Base-by-base conservation (phyloP, 306 rosid genomes). In the Rubus parviflorus region DNA sequence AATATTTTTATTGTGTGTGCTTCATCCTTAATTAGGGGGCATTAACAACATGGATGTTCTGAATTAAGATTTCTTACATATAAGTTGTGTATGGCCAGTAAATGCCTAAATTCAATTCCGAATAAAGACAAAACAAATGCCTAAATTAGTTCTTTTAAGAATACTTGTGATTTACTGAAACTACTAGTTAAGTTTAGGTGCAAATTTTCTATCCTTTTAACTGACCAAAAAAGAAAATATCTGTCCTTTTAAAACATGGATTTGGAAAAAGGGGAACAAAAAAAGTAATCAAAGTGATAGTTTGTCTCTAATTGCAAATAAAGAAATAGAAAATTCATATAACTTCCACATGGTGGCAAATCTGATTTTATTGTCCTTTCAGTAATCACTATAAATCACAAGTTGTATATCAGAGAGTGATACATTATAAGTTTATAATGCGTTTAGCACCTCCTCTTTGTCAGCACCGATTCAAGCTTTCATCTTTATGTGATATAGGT, bases 401-500 rank as follows among this genome's bases (percentile, higher is more conserved):
- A 3, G 17, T 58, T 58, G 16, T 58, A 1, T 58, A 58, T 22
- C 5, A 1, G 15, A 25, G 15, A 43, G 1, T 68, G 56, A 23
- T 46, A 7, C 41, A 22, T 13, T 25, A 46, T 23, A 6, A 46
- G 20, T 15, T 22, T 25, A 46, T 68, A 25, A 47, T 47, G 58
- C 35, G 16, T 35, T 45, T 14, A 35, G 57, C 58, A 69, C 43
- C 23, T 15, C 4, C 19, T 40, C 16, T 54, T 42, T 57, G 40
- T 57, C 68, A 15, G 30, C 41, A 43, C 54, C 45, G 48, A 53
- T 62, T 69, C 25, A 23, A 42, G 70, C 77, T 70, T 43, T 42
- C 61, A 17, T 54, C 61, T 75, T 52, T 5, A 45, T 74, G 74
- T 64, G 54, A 75, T 75, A 77, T 83, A 92, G 97, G 97, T 95